phyloP scores from a whole-genome alignment of 768 basidiomycete species.

The Pluteus cervinus region DNA sequence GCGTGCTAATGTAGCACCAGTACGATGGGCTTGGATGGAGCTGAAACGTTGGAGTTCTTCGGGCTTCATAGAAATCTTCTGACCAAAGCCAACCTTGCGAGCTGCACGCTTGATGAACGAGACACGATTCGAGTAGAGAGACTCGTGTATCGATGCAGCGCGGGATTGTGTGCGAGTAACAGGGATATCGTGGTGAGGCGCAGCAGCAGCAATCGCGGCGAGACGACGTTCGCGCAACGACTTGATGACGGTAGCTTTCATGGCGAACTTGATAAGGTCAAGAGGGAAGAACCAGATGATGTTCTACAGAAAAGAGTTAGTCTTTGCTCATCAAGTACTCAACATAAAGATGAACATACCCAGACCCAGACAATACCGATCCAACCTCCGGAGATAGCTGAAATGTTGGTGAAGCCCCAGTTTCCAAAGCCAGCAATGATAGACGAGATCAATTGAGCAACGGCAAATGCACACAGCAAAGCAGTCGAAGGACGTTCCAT shows the following conservation, averaged over 20 bases:
- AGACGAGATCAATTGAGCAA: constrained; percentile 91
- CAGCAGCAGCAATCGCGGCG: constrained; percentile 31
- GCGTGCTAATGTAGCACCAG: constrained; percentile 73
- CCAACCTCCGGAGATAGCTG: constrained; percentile 83
- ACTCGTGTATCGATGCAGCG: constrained; percentile 85
- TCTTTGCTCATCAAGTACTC: background rate
- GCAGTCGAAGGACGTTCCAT: constrained; percentile 92
- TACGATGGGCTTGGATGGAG: constrained; percentile 75
- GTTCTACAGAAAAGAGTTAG: constrained; percentile 48
- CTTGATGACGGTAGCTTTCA: constrained; percentile 93
- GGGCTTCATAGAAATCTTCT: constrained; percentile 73
- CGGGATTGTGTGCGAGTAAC: constrained; percentile 87
- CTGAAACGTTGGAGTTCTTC: constrained; percentile 84
- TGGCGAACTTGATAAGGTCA: constrained; percentile 92
- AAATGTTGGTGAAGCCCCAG: constrained; percentile 91
- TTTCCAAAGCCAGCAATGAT: constrained; percentile 93
- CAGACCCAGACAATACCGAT: constrained; percentile 97
- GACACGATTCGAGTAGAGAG: constrained; percentile 92
- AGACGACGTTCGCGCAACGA: constrained; percentile 65
- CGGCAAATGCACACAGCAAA: constrained; percentile 82
- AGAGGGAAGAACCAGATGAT: constrained; percentile 95
- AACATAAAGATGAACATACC: constrained; percentile 43
- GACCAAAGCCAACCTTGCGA: constrained; percentile 84
- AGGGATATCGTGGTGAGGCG: constrained; percentile 53
- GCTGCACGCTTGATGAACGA: constrained; percentile 87